A percentile compares a stretch with the other conserved stretches of the same genome.
phyloP scores from a whole-genome alignment of 345 rosid genomes.

The Camelina sativa region DNA sequence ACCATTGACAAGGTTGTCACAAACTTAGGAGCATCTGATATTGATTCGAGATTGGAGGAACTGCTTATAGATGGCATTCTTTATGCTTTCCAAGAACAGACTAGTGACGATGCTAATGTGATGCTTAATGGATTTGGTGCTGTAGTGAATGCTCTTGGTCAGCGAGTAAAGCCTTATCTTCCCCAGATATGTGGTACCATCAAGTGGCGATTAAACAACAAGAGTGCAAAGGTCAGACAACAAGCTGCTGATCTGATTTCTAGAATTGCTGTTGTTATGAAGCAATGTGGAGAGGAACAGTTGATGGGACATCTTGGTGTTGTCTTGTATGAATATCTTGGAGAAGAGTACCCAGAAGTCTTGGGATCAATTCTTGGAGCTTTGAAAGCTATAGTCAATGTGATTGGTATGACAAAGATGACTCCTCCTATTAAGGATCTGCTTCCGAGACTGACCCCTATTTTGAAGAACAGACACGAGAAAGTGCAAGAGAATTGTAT shows the following conservation, averaged over 20 bases:
- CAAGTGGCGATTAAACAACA: conserved; percentile 99
- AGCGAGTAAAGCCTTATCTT: conserved; percentile 96
- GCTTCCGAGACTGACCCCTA: conserved; percentile 97
- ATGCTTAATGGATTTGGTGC: conserved; percentile 99
- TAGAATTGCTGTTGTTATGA: conserved; percentile 97
- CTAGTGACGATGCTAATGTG: conserved; percentile 95
- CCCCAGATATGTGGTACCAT: conserved; percentile 99
- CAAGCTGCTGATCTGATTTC: conserved; percentile 99
- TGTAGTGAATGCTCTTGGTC: conserved; percentile 95
- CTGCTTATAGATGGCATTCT: conserved; percentile 97
- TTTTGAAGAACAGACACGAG: conserved; percentile 98
- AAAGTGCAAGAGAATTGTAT: conserved; percentile 99
- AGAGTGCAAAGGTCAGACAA: conserved; percentile 99
- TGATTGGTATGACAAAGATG: conserved; percentile 99
- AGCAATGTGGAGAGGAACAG: conserved; percentile 98
- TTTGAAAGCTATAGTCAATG: conserved; percentile 96
- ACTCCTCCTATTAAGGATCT: conserved; percentile 99
- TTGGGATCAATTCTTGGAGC: conserved; percentile 98
- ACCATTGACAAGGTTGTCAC: conserved; percentile 96
- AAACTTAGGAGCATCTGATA: conserved; percentile 95
- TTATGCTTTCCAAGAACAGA: conserved; percentile 99
- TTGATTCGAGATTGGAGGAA: conserved; percentile 93
- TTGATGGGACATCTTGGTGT: conserved; percentile 99
- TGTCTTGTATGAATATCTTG: conserved; percentile 93
- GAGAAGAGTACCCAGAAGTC: conserved; percentile 99